These are phyloP conservation scores for Bombardia bombarda DNA, from an alignment of 495 filamentous ascomycete genomes.

Conservation along the genomic window DNA sequence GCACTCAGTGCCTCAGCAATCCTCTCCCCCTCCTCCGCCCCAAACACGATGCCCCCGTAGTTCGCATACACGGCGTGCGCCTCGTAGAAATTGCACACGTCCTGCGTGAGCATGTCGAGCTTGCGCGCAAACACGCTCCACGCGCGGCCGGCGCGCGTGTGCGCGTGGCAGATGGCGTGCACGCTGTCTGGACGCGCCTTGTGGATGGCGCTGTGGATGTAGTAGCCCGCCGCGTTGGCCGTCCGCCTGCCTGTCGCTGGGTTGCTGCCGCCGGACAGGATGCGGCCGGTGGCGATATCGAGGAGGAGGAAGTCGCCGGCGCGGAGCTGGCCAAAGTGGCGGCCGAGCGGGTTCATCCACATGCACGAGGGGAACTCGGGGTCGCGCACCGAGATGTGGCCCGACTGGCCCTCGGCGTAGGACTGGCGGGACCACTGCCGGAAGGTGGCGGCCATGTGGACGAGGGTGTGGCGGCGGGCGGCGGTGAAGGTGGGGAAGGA, in stretches of 20 bases:
- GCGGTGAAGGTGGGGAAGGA: too few species aligned
- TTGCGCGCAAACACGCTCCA: not conserved
- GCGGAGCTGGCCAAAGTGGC: not conserved
- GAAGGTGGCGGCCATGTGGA: not conserved
- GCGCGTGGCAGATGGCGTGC: not conserved
- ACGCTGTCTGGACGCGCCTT: not conserved
- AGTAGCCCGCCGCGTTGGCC: not conserved
- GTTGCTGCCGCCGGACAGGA: too few species aligned
- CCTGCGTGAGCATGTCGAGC: not conserved
- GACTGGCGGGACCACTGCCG: not conserved
- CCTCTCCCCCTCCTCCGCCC: not conserved
- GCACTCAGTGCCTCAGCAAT: not conserved
- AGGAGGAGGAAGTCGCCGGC: not conserved
- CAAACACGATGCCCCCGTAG: not conserved
- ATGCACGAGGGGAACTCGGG: not conserved
- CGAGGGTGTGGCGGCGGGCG: not conserved
- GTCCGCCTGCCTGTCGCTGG: too few species aligned
- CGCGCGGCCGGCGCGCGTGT: not conserved
- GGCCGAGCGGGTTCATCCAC: not conserved
- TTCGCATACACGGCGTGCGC: not conserved
- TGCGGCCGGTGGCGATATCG: not conserved
- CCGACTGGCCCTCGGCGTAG: not conserved
- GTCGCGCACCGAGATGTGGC: not conserved
- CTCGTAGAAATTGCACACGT: not conserved
- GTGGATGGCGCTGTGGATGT: not conserved